phyloP scores from a whole-genome alignment of 2,329 filamentous ascomycete genomes.

The Xenoacremonium recifei region DNA sequence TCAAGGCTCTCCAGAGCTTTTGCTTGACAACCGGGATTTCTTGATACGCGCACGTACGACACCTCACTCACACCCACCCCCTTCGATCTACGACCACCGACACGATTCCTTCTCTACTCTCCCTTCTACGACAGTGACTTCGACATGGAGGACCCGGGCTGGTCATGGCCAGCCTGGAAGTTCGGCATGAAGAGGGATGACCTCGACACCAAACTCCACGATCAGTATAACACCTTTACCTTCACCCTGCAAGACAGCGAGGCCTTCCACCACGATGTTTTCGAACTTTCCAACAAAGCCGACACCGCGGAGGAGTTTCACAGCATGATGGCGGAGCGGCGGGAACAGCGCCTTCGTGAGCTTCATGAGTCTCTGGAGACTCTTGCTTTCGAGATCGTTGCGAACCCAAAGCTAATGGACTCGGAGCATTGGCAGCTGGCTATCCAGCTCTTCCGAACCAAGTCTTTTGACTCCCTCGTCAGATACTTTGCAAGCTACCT shows the following conservation, averaged over 20 bases:
- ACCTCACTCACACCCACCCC: slow-evolving; percentile 14
- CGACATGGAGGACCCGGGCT: slow-evolving; percentile 54
- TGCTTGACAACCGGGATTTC: slow-evolving; percentile 16
- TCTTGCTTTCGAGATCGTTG: slow-evolving; percentile 60
- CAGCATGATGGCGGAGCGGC: slow-evolving; percentile 51
- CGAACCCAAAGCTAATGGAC: slow-evolving; percentile 57
- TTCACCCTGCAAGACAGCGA: slow-evolving; percentile 58
- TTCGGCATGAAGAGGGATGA: slow-evolving; percentile 61
- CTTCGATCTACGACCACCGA: slow-evolving; percentile 11
- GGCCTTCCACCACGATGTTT: slow-evolving; percentile 61
- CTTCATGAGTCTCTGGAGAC: slow-evolving; percentile 56
- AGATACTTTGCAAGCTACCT: slow-evolving; percentile 60
- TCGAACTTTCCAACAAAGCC: slow-evolving; percentile 54
- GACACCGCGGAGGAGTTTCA: slow-evolving; percentile 54
- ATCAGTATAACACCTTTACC: slow-evolving; percentile 59
- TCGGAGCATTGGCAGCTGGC: slow-evolving; percentile 59
- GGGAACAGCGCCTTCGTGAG: slow-evolving; percentile 52
- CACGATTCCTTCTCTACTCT: slow-evolving; percentile 2
- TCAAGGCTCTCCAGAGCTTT: slow-evolving; percentile 25
- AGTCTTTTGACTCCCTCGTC: slow-evolving; percentile 59
- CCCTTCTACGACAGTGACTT: slow-evolving; percentile 46
- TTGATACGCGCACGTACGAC: slow-evolving; percentile 5
- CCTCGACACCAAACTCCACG: slow-evolving; percentile 56
- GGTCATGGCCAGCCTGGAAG: slow-evolving; percentile 60
- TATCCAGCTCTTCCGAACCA: slow-evolving; percentile 57